Percentiles rank a stretch among this genome's conserved stretches.
phyloP scores from a whole-genome alignment of 495 filamentous ascomycete species.

The Hyaloscypha variabilis region DNA sequence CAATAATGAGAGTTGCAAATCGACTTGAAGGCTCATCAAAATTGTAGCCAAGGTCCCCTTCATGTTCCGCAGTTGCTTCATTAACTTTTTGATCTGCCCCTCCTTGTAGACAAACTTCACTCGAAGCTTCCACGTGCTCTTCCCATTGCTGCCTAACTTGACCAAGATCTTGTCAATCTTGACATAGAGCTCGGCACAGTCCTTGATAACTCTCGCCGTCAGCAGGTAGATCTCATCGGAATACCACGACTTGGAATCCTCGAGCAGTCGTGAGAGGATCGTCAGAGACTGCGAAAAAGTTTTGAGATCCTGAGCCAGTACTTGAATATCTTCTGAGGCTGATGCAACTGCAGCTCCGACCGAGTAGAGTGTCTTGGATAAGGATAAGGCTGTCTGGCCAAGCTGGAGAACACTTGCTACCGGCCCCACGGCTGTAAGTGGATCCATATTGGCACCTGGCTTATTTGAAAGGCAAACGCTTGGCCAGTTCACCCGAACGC shows the following conservation, averaged over 20 bases:
- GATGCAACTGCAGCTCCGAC: constrained; percentile 19
- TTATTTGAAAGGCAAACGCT: background rate
- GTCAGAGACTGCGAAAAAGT: constrained; percentile 24
- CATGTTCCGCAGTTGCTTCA: constrained; percentile 21
- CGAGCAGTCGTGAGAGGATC: constrained; percentile 21
- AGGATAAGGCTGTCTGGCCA: constrained; percentile 20
- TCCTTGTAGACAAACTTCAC: constrained; percentile 27
- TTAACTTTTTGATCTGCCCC: constrained; percentile 22
- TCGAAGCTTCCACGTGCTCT: constrained; percentile 20
- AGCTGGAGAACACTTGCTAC: constrained; percentile 19
- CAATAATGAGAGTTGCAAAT: constrained; percentile 26
- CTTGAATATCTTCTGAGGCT: constrained; percentile 23
- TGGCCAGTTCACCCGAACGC: background rate
- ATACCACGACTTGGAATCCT: constrained; percentile 25
- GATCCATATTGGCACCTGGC: constrained; percentile 17
- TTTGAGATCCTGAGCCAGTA: constrained; percentile 23
- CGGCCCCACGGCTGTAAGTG: constrained; percentile 20
- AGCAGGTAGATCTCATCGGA: constrained; percentile 27
- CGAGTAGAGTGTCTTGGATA: constrained; percentile 21
- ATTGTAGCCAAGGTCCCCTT: constrained; percentile 27
- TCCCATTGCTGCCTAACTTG: constrained; percentile 23
- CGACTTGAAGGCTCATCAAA: constrained; percentile 27
- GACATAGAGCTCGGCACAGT: constrained; percentile 28
- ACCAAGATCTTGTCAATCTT: constrained; percentile 27
- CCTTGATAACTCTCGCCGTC: constrained; percentile 28